Evolutionary conservation across 768 basidiomycete species (phyloP).

Genomic region (Lyophyllum atratum): DNA sequence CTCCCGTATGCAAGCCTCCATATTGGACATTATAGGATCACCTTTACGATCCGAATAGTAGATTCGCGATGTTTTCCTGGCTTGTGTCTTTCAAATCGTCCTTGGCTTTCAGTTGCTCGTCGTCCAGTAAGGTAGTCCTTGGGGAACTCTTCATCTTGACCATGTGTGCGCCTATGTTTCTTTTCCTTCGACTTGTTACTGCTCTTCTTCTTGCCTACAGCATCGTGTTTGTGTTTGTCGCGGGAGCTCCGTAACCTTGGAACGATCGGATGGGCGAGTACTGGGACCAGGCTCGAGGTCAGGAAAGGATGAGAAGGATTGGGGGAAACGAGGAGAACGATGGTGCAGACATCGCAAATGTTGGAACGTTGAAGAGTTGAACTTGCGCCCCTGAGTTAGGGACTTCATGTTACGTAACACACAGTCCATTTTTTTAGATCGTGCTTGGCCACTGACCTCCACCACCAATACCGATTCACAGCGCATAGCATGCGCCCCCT

Average conservation of each 20-base stretch:
- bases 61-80: constrained; percentile 27
- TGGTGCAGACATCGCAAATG: constrained; percentile 46
- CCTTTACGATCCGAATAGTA: constrained; percentile 72
- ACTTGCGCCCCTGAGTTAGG: not conserved
- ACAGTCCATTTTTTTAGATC: not conserved
- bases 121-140: constrained; percentile 23
- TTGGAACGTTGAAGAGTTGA: not conserved
- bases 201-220: constrained; percentile 14
- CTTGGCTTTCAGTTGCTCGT: constrained; percentile 7
- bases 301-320: constrained; percentile 72
- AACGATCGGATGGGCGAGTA: constrained; percentile 19
- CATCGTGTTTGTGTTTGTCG: constrained; percentile 27
- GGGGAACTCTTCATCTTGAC: constrained; percentile 16
- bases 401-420: constrained; percentile 13
- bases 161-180: constrained; percentile 27
- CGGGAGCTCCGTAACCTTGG: constrained; percentile 17
- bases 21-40: constrained; percentile 68
- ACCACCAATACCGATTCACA: not conserved
- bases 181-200: constrained; percentile 27
- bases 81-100: constrained; percentile 25
- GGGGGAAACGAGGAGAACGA: constrained; percentile 67
- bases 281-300: constrained; percentile 52
- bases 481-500: constrained; percentile 78
- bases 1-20: constrained; percentile 61
- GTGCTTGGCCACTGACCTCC: constrained; percentile 4